phyloP scores from a whole-genome alignment of 2,329 filamentous ascomycete species.

The Ampelomyces quisqualis region DNA sequence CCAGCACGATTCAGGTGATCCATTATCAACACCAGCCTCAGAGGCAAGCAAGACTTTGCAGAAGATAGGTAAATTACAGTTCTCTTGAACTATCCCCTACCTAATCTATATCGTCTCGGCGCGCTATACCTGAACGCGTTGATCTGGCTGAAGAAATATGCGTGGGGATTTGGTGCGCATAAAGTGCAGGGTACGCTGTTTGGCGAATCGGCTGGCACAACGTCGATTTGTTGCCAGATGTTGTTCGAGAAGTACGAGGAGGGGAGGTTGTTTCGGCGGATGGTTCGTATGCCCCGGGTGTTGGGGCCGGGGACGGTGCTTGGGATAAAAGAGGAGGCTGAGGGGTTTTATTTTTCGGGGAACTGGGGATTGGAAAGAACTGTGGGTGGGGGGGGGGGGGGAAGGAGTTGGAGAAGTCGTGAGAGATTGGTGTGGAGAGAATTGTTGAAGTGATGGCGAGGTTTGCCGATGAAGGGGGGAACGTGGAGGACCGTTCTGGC shows the following conservation, averaged over 20 bases:
- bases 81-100: not conserved
- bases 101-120: constrained; percentile 25
- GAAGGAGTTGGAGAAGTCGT: not conserved
- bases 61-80: constrained; percentile 12
- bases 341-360: constrained; percentile 24
- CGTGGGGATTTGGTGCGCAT: constrained; percentile 42
- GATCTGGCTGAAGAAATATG: constrained; percentile 40
- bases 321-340: constrained; percentile 6
- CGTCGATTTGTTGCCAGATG: constrained; percentile 28
- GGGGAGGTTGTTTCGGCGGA: constrained; percentile 22
- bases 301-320: constrained; percentile 18
- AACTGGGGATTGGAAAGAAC: constrained; percentile 14
- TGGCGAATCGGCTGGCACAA: constrained; percentile 51
- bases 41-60: constrained; percentile 12
- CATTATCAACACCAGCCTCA: constrained; percentile 9
- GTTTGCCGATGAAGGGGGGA: not conserved
- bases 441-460: not conserved
- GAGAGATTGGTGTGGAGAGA: not conserved
- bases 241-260: constrained; percentile 9
- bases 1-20: constrained; percentile 28
- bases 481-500: not conserved
- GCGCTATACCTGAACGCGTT: constrained; percentile 40
- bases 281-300: constrained; percentile 24
- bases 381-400: constrained; percentile 3
- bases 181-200: constrained; percentile 35